These are phyloP conservation scores for Trichosporon ovoides DNA, from an alignment of 1,284 basidiomycete genomes.

Conservation along the genomic window DNA sequence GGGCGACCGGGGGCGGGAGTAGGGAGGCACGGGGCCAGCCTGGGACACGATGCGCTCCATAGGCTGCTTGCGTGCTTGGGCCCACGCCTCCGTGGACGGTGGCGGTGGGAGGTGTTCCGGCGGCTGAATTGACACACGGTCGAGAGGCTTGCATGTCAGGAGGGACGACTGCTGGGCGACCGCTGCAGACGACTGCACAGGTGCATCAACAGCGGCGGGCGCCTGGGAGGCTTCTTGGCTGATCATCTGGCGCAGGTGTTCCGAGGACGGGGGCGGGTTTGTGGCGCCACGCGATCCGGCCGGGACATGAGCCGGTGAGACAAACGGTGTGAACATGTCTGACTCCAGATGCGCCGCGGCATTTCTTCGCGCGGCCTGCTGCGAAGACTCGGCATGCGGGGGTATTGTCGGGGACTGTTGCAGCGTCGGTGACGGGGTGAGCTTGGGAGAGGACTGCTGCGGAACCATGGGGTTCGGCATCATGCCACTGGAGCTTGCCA, in stretches of 20 bases:
- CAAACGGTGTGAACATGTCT: constrained; percentile 22
- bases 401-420: constrained; percentile 3
- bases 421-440: constrained; percentile 12
- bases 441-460: constrained; percentile 16
- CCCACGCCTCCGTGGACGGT: constrained; percentile 11
- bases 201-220: not conserved
- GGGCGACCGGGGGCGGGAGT: not conserved
- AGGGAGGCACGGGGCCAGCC: constrained; percentile 4
- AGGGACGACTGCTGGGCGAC: constrained; percentile 14
- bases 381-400: constrained; percentile 21
- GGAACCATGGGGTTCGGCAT: constrained; percentile 5
- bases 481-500: not conserved
- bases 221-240: constrained; percentile 6
- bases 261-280: constrained; percentile 12
- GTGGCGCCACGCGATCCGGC: constrained; percentile 1
- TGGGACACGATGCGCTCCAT: constrained; percentile 22
- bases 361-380: constrained; percentile 10
- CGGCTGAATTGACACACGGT: constrained; percentile 13
- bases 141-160: constrained; percentile 18
- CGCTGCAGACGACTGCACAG: not conserved
- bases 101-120: not conserved
- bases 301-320: constrained; percentile 14
- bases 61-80: constrained; percentile 12
- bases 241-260: constrained; percentile 17
- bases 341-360: constrained; percentile 10